These are phyloP conservation scores for Limonium bicolor DNA, from an alignment of 148 eudicot species.

Conservation along the genomic window DNA sequence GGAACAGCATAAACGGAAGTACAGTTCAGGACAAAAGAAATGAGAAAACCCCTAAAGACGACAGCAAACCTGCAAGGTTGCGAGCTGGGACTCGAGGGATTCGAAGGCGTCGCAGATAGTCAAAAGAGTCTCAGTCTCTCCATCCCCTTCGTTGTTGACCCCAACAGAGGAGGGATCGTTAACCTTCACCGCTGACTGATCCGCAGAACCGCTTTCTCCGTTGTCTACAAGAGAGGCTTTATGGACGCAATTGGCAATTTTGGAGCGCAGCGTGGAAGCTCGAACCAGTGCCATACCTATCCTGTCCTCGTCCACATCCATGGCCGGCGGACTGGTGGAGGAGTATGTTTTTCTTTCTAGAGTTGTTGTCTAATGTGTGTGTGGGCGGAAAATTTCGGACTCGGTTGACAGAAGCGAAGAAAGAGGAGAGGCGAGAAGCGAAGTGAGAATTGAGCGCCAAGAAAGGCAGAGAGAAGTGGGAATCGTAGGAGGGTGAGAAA, in stretches of 20 bases:
- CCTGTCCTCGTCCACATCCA: slow-evolving; percentile 60
- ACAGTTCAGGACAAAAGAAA: not conserved
- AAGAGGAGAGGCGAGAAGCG: too few species aligned
- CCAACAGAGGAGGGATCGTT: slow-evolving; percentile 5
- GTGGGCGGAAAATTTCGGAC: too few species aligned
- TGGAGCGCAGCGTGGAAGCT: slow-evolving; percentile 60
- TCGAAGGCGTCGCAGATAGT: slow-evolving; percentile 67
- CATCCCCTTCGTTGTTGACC: slow-evolving; percentile 11
- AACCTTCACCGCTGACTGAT: not conserved
- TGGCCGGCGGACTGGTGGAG: too few species aligned
- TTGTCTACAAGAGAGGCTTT: slow-evolving; percentile 1
- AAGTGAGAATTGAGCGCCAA: too few species aligned
- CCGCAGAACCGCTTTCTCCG: not conserved
- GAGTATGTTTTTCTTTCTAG: too few species aligned
- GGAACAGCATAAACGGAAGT: not conserved
- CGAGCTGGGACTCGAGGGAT: slow-evolving; percentile 64
- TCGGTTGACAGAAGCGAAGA: too few species aligned
- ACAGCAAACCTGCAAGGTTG: slow-evolving; percentile 54
- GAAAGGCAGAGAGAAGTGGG: too few species aligned
- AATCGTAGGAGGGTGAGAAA: too few species aligned
- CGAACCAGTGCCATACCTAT: slow-evolving; percentile 53
- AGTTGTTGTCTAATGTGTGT: too few species aligned
- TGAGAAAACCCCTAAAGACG: too few species aligned
- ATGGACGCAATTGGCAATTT: slow-evolving; percentile 51
- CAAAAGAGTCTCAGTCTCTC: slow-evolving; percentile 42